A percentile compares a stretch with the other conserved stretches of the same genome.
These are phyloP conservation scores for Bruguiera parviflora DNA, from an alignment of 345 rosid species.

Conservation along the genomic window DNA sequence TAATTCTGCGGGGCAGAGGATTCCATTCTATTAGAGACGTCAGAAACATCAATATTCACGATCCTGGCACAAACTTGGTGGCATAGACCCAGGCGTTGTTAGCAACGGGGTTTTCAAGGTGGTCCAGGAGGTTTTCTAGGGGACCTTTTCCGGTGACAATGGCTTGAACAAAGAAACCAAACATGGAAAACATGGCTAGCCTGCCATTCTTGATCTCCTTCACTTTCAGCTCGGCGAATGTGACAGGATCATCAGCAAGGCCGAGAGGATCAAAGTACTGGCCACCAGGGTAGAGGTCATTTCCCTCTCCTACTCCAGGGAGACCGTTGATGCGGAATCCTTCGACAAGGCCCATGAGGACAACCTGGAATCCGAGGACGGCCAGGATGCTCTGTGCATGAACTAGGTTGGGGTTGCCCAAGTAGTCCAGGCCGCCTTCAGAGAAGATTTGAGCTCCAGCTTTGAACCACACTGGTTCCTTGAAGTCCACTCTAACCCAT, in stretches of 20 bases:
- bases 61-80: slow-evolving; percentile 86
- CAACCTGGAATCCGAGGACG: slow-evolving; percentile 80
- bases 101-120: slow-evolving; percentile 87
- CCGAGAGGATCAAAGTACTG: slow-evolving; percentile 90
- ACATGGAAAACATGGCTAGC: slow-evolving; percentile 97
- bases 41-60: slow-evolving; percentile 29
- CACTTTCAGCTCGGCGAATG: slow-evolving; percentile 93
- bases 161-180: slow-evolving; percentile 96
- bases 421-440: slow-evolving; percentile 95
- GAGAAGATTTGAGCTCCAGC: slow-evolving; percentile 98
- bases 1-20: neutral
- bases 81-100: slow-evolving; percentile 99
- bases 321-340: slow-evolving; percentile 95
- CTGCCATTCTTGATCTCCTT: slow-evolving; percentile 96
- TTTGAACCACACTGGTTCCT: slow-evolving; percentile 98
- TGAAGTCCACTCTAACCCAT: slow-evolving; percentile 80
- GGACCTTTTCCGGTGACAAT: slow-evolving; percentile 97
- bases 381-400: slow-evolving; percentile 98
- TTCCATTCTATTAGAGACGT: neutral
- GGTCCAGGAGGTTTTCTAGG: slow-evolving; percentile 84
- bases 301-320: slow-evolving; percentile 90
- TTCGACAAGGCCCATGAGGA: slow-evolving; percentile 89
- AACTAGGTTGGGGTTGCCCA: slow-evolving; percentile 95
- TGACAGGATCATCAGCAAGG: slow-evolving; percentile 77
- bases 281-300: slow-evolving; percentile 86